Base-by-base conservation (phyloP, 345 rosid genomes). In the Heritiera fomes region DNA sequence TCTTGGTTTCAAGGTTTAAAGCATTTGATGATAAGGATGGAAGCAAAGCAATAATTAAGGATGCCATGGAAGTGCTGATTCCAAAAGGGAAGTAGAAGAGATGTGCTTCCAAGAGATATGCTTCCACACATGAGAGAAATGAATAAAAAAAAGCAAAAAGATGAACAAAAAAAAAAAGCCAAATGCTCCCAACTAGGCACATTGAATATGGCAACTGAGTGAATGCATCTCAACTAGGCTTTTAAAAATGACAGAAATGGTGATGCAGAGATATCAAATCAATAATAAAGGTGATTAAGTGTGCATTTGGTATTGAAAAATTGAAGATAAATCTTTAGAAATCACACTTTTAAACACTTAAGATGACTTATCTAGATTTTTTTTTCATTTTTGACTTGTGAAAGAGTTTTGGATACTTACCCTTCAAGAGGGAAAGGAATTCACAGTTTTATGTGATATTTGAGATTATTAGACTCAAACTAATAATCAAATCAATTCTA, bases 11-110 rank as follows among this genome's bases (percentile, higher is more conserved):
- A 74, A 63, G 66, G 58, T 69, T 74, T 46, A 56, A 75, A 80
- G 83, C 78, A 65, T 66, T 60, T 72, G 79, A 67, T 74, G 62
- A 71, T 50, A 85, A 82, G 67, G 77, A 74, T 64, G 10, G 70
- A 64, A 67, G 17, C 56, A 63, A 56, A 56, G 71, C 76, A 76
- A 68, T 60, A 20, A 81, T 9, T 52, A 59, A 20, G 71, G 71
- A 55, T 63, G 75, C 70, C 71, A 14, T 53, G 5, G 38, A 74
- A 68, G 71, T 56, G 80, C 77, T 70, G 79, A 84, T 75, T 75
- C 80, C 81, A 28, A 74, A 67, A 52, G 53, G 52, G 60, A 12
- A n/a, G 53, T 10, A 32, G 52, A 64, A 15, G 41, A 23, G 74
- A 63, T 67, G 70, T 55, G 78, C 75, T 70, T 71, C 77, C 56